Percentiles rank a stretch among this genome's conserved stretches.
phyloP scores from a whole-genome alignment of 2,329 filamentous ascomycete genomes.

The Diaporthe aspalathi region DNA sequence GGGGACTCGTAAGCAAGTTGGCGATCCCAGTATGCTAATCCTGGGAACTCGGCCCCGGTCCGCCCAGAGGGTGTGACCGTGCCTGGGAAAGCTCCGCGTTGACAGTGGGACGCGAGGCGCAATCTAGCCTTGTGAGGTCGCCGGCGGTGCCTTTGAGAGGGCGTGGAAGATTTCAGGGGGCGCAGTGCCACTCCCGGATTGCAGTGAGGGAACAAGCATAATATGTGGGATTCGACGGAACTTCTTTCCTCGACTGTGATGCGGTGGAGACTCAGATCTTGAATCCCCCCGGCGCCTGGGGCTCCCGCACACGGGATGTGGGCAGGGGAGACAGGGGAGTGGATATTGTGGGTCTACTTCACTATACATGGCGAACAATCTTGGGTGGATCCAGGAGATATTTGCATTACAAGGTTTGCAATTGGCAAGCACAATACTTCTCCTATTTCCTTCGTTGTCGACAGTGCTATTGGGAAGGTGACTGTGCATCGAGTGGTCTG shows the following conservation, averaged over 20 bases:
- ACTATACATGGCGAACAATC: not conserved
- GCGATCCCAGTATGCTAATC: conserved; percentile 2
- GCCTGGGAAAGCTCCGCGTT: not conserved
- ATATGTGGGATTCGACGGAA: conserved; percentile 8
- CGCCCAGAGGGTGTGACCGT: not conserved
- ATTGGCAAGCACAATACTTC: conserved; percentile 8
- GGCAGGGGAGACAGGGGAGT: not conserved
- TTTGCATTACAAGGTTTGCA: conserved; percentile 17
- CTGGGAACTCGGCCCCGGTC: not conserved
- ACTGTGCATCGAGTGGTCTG: not conserved
- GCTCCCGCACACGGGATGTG: conserved; percentile 23
- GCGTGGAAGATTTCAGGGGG: conserved; percentile 14
- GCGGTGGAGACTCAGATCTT: not conserved
- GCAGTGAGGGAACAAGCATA: not conserved
- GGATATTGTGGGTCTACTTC: not conserved
- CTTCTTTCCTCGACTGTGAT: conserved; percentile 3
- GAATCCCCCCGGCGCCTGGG: not conserved
- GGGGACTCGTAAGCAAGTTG: conserved; percentile 14
- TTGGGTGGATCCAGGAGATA: conserved; percentile 17
- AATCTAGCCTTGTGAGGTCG: not conserved
- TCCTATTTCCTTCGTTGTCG: conserved; percentile 1
- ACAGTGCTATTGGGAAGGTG: conserved; percentile 1
- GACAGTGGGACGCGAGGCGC: conserved; percentile 14
- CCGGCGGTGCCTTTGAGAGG: not conserved
- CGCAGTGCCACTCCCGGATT: not conserved